Evolutionary conservation across 129 eudicot species (phyloP).

Genomic region (Centaurea solstitialis): DNA sequence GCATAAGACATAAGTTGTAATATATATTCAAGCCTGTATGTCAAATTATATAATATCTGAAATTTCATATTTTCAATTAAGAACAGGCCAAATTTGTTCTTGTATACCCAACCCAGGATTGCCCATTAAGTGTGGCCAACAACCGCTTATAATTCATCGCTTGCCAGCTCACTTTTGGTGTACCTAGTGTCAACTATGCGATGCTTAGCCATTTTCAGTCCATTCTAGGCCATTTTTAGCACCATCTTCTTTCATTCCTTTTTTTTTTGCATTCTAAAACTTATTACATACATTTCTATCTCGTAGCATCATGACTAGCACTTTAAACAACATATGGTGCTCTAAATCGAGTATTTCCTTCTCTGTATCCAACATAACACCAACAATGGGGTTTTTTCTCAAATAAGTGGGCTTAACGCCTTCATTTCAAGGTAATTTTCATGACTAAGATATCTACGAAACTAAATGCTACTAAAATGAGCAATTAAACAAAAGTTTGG

Average conservation of each 20-base stretch:
- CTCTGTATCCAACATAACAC: neutral
- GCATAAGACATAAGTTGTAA: neutral
- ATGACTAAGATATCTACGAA: neutral
- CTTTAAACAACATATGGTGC: neutral
- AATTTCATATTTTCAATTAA: neutral
- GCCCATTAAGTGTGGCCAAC: neutral
- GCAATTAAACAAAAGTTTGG: too few species aligned
- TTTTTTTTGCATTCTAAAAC: neutral
- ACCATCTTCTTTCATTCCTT: neutral
- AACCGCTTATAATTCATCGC: neutral
- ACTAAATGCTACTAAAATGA: neutral
- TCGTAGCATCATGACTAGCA: neutral
- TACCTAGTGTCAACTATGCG: neutral
- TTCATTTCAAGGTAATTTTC: neutral
- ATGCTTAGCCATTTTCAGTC: neutral
- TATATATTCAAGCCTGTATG: neutral
- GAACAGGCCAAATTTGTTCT: neutral
- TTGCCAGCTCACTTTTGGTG: neutral
- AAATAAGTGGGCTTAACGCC: neutral
- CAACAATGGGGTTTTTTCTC: neutral
- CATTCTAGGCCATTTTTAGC: neutral
- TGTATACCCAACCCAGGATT: neutral
- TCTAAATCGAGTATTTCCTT: neutral
- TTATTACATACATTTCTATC: neutral
- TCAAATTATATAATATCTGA: neutral